Base-by-base conservation (phyloP, 192 early-diverging fungal species). In the Phlyctochytrium bullatum region DNA sequence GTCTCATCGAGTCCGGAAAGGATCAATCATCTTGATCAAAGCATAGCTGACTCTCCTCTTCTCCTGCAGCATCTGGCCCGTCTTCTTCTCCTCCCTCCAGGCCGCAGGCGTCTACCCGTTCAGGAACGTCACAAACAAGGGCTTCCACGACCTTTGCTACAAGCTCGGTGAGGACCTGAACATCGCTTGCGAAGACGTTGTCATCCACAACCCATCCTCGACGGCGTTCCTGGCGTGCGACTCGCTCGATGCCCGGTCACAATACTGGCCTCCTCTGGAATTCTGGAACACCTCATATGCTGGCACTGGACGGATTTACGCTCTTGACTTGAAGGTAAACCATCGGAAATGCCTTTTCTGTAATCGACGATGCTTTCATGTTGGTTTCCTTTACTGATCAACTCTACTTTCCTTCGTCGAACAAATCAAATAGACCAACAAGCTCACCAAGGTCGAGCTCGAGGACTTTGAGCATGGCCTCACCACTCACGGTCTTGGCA, bases 181-280 rank as follows among this genome's bases (percentile, higher is more conserved):
- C 27, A 14, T 57, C 14, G 16, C 54, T 6, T 57, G 54, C 27
- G 54, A 57, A 28, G 54, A 57, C 27, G 27, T 57, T 6, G 54
- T 27, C 20, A 25, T 57, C 20, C 54, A 57, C 27, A 6, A 57
- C 25, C 54, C 54, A 14, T 57, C 54, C 16, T 10, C 12, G 6
- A 28, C 27, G 54, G 54, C 54, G 4, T 57, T 24, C 54, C 54
- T 57, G 4, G 54, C 54, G 14, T 57, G 54, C 25, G 54, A 57
- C 25, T 6, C 10, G 10, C 54, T 27, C 12, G 27, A 57, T 6
- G 14, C 12, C 27, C 16, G 54, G 14, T 25, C 10, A 6, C 10
- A 57, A 25, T 27, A 57, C 25, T 57, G 12, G 27, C 54, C 54
- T 10, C 54, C 54, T 10, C 4, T 27, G 4, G 54, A 27, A 25